Evolutionary conservation across 2,329 filamentous ascomycete genomes (phyloP).

Genomic region (Sarocladium oryzae): DNA sequence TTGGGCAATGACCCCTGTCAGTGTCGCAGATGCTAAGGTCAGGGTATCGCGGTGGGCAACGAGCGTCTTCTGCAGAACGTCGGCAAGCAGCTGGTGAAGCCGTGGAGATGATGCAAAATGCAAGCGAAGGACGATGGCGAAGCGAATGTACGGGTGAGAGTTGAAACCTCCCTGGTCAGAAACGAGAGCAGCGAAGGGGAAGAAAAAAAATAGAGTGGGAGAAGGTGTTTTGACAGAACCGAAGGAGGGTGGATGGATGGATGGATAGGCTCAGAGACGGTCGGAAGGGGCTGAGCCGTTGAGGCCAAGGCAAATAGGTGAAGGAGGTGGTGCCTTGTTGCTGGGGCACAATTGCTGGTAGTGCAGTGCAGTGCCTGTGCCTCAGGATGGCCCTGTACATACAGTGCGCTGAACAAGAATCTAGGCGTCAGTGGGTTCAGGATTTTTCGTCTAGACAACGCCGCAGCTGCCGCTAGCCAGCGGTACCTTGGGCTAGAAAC

Average conservation of each 20-base stretch:
- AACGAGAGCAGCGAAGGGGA: neutral
- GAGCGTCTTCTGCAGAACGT: neutral
- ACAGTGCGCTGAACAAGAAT: too few relatives aligned
- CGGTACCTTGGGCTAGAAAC: neutral
- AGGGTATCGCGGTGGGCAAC: neutral
- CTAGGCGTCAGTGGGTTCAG: neutral
- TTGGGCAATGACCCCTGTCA: constrained; percentile 7
- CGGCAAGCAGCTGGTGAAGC: neutral
- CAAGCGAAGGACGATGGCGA: neutral
- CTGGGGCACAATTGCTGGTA: neutral
- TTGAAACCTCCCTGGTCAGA: too few relatives aligned
- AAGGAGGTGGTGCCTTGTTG: neutral
- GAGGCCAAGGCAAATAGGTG: too few relatives aligned
- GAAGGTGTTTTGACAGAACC: neutral
- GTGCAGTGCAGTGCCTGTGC: too few relatives aligned
- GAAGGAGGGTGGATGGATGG: neutral
- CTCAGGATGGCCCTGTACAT: too few relatives aligned
- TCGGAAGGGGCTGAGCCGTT: too few relatives aligned
- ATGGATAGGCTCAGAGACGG: too few relatives aligned
- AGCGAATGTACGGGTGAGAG: constrained; percentile 6
- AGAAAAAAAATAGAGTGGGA: neutral
- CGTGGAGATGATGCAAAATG: neutral
- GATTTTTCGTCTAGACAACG: neutral
- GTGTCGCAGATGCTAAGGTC: neutral
- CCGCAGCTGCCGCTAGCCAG: neutral